Percentiles rank a stretch among this genome's conserved stretches.
Evolutionary conservation across 305 asterid species (phyloP).

Genomic region (Rubia tinctorum): DNA sequence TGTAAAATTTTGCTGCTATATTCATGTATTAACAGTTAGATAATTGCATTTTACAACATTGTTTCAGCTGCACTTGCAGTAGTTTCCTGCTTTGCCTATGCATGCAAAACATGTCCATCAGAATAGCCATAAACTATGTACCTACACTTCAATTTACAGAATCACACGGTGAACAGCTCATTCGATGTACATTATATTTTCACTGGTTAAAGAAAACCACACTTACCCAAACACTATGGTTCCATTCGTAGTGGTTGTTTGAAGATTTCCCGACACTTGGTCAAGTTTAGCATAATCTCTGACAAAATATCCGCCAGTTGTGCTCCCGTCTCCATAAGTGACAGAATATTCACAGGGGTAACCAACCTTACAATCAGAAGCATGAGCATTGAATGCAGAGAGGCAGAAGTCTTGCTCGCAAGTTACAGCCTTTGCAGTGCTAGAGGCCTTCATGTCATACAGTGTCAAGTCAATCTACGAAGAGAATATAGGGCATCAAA

Average conservation of each 20-base stretch:
- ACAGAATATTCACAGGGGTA: constrained; percentile 71
- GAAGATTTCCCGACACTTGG: constrained; percentile 76
- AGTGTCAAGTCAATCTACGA: constrained; percentile 66
- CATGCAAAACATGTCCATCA: not conserved
- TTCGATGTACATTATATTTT: not conserved
- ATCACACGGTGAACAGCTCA: not conserved
- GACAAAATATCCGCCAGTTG: constrained; percentile 85
- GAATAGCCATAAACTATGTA: not conserved
- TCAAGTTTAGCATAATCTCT: constrained; percentile 59
- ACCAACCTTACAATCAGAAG: constrained; percentile 64
- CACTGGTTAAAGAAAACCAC: not conserved
- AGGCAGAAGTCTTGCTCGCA: constrained; percentile 83
- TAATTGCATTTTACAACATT: not conserved
- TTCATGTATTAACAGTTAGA: not conserved
- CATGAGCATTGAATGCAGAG: constrained; percentile 40
- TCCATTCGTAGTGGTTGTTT: constrained; percentile 64
- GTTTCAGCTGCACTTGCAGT: not conserved
- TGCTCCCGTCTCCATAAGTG: constrained; percentile 90
- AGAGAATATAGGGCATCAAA: constrained; percentile 10
- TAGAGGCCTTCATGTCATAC: constrained; percentile 69
- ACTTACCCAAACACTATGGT: constrained; percentile 87
- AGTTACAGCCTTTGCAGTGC: constrained; percentile 49
- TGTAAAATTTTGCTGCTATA: not conserved
- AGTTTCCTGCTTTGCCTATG: not conserved
- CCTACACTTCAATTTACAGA: not conserved